Base-by-base conservation (phyloP, 352 stramenopile species). In the Lagenidium sp. region DNA sequence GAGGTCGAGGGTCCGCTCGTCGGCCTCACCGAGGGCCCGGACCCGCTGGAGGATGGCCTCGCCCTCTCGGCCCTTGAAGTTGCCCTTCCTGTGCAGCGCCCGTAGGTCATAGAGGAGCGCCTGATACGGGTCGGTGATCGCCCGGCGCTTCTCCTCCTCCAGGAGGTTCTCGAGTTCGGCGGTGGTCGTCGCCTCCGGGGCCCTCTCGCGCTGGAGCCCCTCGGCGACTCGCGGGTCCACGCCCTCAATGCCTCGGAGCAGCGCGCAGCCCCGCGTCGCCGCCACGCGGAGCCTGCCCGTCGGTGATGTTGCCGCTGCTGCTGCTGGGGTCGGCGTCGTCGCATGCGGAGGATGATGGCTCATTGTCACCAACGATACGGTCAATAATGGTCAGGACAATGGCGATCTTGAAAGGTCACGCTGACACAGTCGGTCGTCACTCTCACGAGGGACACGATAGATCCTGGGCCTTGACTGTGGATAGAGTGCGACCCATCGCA, bases 21-120 rank as follows among this genome's bases (percentile, higher is more conserved):
- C 55, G 0, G 49, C 47, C 31, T 59, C 63, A 6, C 57, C 56
- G 7, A 89, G 45, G 7, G 59, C 60, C 1, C 69, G 59, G 18
- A 89, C 66, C 13, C 71, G 56, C 22, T 81, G 60, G 4, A 89
- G 52, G 23, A 82, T 73, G 3, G 39, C 13, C 3, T 83, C 68
- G 6, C 74, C 71, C 19, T 85, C 61, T 0, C 59, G 61, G n/a
- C 57, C 61, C 18, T 75, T 81, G 31, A 89, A 89, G 32, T 81
- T 82, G 23, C 77, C 73, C 28, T 68, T 70, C 36, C 69, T 71
- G 41, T 82, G 55, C 48, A 81, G 54, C 1, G 57, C 63, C 24
- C 70, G 80, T 32, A 78, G 65, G 25, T 89, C 77, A 42, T 76
- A 82, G 16, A 89, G 56, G 13, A 89, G 61, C 10, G 53, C 41